Conservation (phyloP, 345 rosid species). For the Alliaria petiolata region DNA sequence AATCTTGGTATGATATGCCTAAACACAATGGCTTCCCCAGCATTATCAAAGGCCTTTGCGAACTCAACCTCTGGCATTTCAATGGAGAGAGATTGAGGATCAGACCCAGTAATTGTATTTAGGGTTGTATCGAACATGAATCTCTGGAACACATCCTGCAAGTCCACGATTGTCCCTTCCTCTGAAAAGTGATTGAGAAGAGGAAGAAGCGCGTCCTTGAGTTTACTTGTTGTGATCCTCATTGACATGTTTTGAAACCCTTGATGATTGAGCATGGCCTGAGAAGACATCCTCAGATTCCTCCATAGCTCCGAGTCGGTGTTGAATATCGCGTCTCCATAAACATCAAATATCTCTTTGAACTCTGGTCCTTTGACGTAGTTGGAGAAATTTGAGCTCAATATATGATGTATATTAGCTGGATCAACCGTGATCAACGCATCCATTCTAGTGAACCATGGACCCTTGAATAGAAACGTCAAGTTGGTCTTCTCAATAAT, state of each 20-base stretch:
- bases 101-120: constrained; percentile 45
- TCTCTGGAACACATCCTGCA: constrained; percentile 54
- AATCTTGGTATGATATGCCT: background rate
- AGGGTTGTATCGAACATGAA: constrained; percentile 52
- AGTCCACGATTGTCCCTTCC: constrained; percentile 22
- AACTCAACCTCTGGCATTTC: constrained; percentile 32
- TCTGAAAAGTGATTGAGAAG: background rate
- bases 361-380: constrained; percentile 24
- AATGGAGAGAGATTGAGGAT: constrained; percentile 39
- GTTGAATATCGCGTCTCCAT: constrained; percentile 20
- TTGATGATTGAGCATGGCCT: background rate
- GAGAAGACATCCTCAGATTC: constrained; percentile 7
- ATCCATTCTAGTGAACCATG: constrained; percentile 12
- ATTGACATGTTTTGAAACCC: constrained; percentile 8
- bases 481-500: too few relatives aligned
- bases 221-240: background rate
- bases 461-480: constrained; percentile 22
- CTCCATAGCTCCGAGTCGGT: constrained; percentile 27
- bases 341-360: constrained; percentile 5
- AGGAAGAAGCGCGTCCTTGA: constrained; percentile 6
- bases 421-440: constrained; percentile 26
- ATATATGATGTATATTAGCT: constrained; percentile 21
- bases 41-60: constrained; percentile 37
- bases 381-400: constrained; percentile 26
- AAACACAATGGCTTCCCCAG: constrained; percentile 18